Evolutionary conservation across 2,329 filamentous ascomycete genomes (phyloP).

Genomic region (Fusarium xyrophilum): DNA sequence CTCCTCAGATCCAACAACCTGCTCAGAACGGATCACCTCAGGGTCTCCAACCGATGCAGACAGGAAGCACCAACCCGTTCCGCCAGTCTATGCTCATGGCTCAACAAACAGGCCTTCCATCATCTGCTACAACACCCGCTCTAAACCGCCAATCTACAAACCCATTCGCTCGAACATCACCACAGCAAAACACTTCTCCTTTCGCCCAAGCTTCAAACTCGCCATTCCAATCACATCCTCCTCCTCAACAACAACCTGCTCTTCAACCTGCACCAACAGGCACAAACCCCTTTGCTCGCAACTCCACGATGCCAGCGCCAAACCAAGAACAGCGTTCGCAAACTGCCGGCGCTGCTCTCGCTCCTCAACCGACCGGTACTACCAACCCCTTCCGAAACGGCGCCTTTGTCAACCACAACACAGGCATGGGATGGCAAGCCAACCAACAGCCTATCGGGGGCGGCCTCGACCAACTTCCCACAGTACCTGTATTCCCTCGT

Average conservation of each 20-base stretch:
- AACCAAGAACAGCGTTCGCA: constrained; percentile 53
- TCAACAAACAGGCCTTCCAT: constrained; percentile 60
- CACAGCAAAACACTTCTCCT: constrained; percentile 49
- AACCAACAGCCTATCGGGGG: constrained; percentile 81
- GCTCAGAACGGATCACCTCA: constrained; percentile 34
- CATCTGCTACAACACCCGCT: constrained; percentile 52
- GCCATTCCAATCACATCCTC: constrained; percentile 55
- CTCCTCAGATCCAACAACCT: constrained; percentile 31
- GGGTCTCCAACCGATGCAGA: constrained; percentile 38
- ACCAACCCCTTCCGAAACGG: constrained; percentile 96
- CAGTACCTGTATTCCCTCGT: constrained; percentile 84
- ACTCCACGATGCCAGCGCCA: constrained; percentile 44
- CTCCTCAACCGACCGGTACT: constrained; percentile 81
- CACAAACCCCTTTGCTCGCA: constrained; percentile 65
- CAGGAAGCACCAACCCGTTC: constrained; percentile 84
- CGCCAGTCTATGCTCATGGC: constrained; percentile 82
- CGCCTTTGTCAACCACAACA: constrained; percentile 86
- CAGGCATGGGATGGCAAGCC: constrained; percentile 87
- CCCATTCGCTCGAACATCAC: constrained; percentile 77
- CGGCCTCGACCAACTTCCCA: constrained; percentile 78
- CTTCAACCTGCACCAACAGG: constrained; percentile 60
- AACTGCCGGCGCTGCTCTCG: constrained; percentile 59
- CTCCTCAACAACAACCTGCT: constrained; percentile 44
- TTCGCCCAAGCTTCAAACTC: constrained; percentile 49
- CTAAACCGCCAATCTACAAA: constrained; percentile 76